Evolutionary conservation across 2,329 filamentous ascomycete genomes (phyloP).

Genomic region (Arthrobotrys musiformis): DNA sequence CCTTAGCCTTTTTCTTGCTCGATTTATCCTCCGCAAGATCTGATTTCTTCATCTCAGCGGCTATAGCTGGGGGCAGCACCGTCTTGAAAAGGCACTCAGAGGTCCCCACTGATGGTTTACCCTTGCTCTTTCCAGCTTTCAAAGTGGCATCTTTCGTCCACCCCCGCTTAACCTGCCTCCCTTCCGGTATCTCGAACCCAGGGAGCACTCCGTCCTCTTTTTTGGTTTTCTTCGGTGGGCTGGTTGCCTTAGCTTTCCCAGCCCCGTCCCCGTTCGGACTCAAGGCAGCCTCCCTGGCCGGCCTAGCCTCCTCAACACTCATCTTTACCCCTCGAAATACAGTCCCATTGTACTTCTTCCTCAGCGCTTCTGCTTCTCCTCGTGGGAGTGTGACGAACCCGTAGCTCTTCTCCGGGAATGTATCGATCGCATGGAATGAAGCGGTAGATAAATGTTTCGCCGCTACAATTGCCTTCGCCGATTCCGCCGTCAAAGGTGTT

Average conservation of each 20-base stretch:
- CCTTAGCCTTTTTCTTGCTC: constrained; percentile 63
- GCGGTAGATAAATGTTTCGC: constrained; percentile 71
- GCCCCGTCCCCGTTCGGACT: constrained; percentile 60
- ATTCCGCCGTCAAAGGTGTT: constrained; percentile 79
- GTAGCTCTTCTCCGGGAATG: constrained; percentile 89
- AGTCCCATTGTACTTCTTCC: constrained; percentile 87
- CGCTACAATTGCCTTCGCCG: constrained; percentile 78
- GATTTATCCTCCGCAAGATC: constrained; percentile 60
- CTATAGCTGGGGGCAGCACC: constrained; percentile 72
- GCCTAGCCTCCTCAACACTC: constrained; percentile 81
- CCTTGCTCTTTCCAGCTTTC: constrained; percentile 61
- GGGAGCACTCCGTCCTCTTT: constrained; percentile 68
- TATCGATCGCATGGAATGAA: constrained; percentile 86
- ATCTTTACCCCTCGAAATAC: constrained; percentile 87
- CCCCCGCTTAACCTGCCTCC: constrained; percentile 84
- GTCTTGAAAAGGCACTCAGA: constrained; percentile 88
- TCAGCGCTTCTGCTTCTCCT: constrained; percentile 87
- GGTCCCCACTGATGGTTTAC: constrained; percentile 63
- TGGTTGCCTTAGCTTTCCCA: constrained; percentile 59
- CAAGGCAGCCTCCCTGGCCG: constrained; percentile 62
- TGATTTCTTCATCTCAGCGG: constrained; percentile 57
- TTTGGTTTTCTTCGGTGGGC: constrained; percentile 62
- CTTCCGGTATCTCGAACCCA: constrained; percentile 77
- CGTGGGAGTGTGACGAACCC: constrained; percentile 86
- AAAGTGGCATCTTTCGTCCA: constrained; percentile 76